Evolutionary conservation across 192 early-diverging fungal species (phyloP).

Genomic region (Entrophospora sp.): DNA sequence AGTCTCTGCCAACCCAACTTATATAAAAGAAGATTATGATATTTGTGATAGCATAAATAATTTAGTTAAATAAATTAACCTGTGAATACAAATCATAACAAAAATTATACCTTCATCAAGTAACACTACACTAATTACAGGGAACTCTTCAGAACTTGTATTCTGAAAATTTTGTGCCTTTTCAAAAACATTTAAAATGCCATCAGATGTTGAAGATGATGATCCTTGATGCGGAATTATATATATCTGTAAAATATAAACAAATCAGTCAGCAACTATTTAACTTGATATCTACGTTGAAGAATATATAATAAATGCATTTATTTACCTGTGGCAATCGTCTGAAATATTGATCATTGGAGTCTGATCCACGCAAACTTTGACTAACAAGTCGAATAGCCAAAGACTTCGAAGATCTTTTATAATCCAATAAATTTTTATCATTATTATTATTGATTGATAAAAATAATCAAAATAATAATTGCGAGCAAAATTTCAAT

Average conservation of each 20-base stretch:
- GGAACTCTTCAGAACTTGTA: conserved; percentile 7
- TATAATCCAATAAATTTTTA: neutral
- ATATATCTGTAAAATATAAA: conserved; percentile 8
- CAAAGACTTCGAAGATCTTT: conserved; percentile 15
- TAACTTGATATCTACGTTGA: neutral
- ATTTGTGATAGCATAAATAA: neutral
- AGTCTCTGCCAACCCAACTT: conserved; percentile 21
- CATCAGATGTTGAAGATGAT: conserved; percentile 21
- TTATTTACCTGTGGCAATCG: conserved; percentile 12
- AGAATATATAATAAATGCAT: neutral
- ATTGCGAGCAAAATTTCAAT: too few species aligned
- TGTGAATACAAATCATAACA: neutral
- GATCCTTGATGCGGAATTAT: conserved; percentile 21
- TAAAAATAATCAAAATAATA: neutral
- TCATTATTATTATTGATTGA: neutral
- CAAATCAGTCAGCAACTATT: neutral
- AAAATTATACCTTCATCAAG: conserved; percentile 16
- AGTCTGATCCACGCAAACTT: conserved; percentile 14
- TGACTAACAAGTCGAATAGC: conserved; percentile 12
- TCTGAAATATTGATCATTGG: conserved; percentile 13
- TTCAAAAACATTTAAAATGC: conserved; percentile 20
- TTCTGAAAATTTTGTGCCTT: conserved; percentile 15
- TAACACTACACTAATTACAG: conserved; percentile 11
- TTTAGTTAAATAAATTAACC: neutral
- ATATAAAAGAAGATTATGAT: neutral